These are phyloP conservation scores for Hemerocallis citrina DNA, from an alignment of 106 monocot genomes.

Conservation along the genomic window DNA sequence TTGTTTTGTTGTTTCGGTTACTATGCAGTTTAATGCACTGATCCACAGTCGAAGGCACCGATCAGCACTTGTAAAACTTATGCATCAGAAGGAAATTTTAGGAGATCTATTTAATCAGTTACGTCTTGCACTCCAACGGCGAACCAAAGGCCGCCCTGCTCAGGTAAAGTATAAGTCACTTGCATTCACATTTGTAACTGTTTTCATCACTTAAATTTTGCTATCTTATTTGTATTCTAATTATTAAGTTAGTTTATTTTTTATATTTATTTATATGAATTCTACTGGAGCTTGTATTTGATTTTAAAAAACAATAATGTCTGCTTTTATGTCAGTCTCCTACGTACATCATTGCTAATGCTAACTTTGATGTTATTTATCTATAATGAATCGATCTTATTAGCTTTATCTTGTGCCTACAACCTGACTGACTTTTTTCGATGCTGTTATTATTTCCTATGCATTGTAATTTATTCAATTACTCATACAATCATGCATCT, in stretches of 20 bases:
- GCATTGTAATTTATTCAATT: background rate
- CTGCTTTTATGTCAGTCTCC: background rate
- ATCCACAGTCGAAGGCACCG: constrained; percentile 43
- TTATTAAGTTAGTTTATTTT: background rate
- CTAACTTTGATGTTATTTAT: too few relatives aligned
- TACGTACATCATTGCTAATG: too few relatives aligned
- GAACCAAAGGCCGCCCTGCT: constrained; percentile 60
- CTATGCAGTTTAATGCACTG: constrained; percentile 75
- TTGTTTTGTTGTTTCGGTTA: background rate
- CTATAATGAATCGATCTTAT: too few relatives aligned
- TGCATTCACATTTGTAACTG: background rate
- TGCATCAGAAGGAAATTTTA: constrained; percentile 83
- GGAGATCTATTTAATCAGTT: constrained; percentile 95
- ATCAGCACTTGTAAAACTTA: constrained; percentile 49
- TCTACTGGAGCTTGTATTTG: background rate
- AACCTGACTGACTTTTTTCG: too few relatives aligned
- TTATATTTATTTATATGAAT: background rate
- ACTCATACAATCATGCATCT: background rate
- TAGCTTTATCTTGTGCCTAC: too few relatives aligned
- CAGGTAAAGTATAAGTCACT: constrained; percentile 44
- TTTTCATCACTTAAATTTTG: background rate
- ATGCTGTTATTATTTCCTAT: too few relatives aligned
- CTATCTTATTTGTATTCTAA: background rate
- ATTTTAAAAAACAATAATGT: too few relatives aligned
- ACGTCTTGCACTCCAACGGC: constrained; percentile 72